Evolutionary conservation across 352 stramenopile species (phyloP), one percentile per base, ranked within the genome.

Genomic region (Globisporangium sylvaticum): DNA sequence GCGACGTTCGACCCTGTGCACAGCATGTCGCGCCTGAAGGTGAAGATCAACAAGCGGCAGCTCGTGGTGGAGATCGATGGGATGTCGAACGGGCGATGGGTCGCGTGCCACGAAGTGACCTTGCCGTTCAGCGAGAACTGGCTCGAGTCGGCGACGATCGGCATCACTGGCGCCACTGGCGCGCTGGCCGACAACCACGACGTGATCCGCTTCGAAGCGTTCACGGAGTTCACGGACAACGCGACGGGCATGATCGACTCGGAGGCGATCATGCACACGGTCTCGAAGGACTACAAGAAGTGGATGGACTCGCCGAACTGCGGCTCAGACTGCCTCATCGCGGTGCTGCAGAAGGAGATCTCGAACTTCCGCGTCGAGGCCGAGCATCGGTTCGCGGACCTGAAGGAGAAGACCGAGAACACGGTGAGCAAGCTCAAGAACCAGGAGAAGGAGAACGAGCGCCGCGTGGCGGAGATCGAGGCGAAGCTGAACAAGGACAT

Each of bases 351-450:
- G 69, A 95, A 95, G 70, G 81, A 92, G 60, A 56, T 95, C 29
- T 71, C 67, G 29, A 95, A 93, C 67, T 93, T 95, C 70, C 84
- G 83, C 59, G 73, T 95, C 34, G 78, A 92, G 46, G 85, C 84
- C 12, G 87, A 95, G 68, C 87, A 95, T 72, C 81, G 83, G 53
- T 91, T 95, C 65, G 75, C 83, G 9, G 86, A 94, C 67, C 64
- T 95, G 52, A 92, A 94, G 74, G 87, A 95, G 67, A 92, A 91
- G 74, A 95, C 84, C n/a, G 77, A 81, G 62, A 90, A 92, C 69
- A 92, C 79, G 20, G 85, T 95, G 14, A 65, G 56, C 34, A 92
- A 93, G 67, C 74, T 95, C 27, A 87, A 86, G 70, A 79, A 78
- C 50, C 83, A 92, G 63, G 87, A 95, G 67, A 69, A 75, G 53